Base-by-base conservation (phyloP, 2,329 filamentous ascomycete genomes). In the Colletotrichum eremochloae region DNA sequence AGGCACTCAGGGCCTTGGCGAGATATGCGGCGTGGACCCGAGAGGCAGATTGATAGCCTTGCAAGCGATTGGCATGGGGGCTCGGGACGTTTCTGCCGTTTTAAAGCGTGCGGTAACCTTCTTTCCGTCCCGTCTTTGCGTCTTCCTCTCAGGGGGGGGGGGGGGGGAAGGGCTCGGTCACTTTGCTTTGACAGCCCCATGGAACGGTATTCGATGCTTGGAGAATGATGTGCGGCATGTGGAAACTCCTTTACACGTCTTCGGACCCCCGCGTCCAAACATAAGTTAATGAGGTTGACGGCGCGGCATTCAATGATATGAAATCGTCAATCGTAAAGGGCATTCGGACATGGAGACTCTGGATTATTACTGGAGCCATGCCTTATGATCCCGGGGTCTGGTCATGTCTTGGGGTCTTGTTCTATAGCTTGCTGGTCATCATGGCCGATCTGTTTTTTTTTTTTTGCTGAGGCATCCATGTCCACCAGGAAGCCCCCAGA, bases 321-420 rank as follows among this genome's bases (percentile, higher is more conserved):
- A 18, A 2, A 1, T 18, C 5, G 14, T 31, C 29, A 11, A 18
- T 9, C 6, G 29, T 7, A 20, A 18, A 2, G 6, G 11, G n/a
- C 31, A 29, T 42, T 15, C 46, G 12, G 20, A 24, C 46, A 48
- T n/a, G 40, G 12, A 56, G n/a, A 20, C 63, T 61, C 31, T 3
- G 36, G n/a, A 12, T 48, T 50, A 56, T 52, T 40, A 33, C 48
- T 24, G 48, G 48, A 56, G 31, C 9, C 67, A n/a, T 20, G 63
- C 63, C 20, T 31, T 61, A 11, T 11, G 9, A 29, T 18, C 14
- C 18, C 14, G n/a, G n/a, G 31, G 20, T 18, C 33, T 24, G 40
- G n/a, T 20, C 33, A 36, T 42, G 42, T 31, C 48, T 40, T 18
- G 62, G 56, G 24, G 40, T 40, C 15, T 48, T 14, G 48, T 18